phyloP scores from a whole-genome alignment of 805 yeast species.

The Yarrowia alimentaria region DNA sequence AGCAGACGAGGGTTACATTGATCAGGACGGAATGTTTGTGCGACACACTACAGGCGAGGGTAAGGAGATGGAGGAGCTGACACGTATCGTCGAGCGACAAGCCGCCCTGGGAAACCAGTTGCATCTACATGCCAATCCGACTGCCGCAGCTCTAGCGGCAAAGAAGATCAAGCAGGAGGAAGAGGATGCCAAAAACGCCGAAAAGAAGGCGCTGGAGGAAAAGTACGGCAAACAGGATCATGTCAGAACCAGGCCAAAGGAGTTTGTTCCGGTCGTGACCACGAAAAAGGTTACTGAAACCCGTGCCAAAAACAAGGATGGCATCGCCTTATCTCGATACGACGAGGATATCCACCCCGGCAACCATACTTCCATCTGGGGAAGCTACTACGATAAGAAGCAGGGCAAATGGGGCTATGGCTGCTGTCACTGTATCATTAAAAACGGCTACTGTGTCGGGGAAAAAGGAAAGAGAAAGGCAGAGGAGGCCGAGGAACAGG shows the following conservation, averaged over 20 bases:
- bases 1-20: slow-evolving; percentile 40
- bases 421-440: slow-evolving; percentile 44
- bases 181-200: slow-evolving; percentile 2
- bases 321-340: slow-evolving; percentile 36
- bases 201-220: slow-evolving; percentile 6
- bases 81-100: slow-evolving; percentile 51
- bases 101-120: slow-evolving; percentile 40
- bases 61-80: slow-evolving; percentile 49
- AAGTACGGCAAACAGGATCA: slow-evolving; percentile 33
- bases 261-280: slow-evolving; percentile 4
- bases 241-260: slow-evolving; percentile 33
- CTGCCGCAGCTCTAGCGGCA: slow-evolving; percentile 44
- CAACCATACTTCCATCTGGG: slow-evolving; percentile 47
- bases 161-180: slow-evolving; percentile 41
- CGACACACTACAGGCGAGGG: slow-evolving; percentile 59
- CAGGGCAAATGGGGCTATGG: slow-evolving; percentile 48
- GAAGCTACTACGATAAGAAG: slow-evolving; percentile 43
- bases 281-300: not conserved
- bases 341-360: slow-evolving; percentile 43
- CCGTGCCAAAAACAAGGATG: not conserved
- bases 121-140: slow-evolving; percentile 48
- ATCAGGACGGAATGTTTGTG: slow-evolving; percentile 51
- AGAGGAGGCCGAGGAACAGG: not conserved
- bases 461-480: slow-evolving; percentile 31
- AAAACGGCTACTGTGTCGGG: slow-evolving; percentile 42